Evolutionary conservation across 23 red algal species (phyloP).

Genomic region (Gracilaria gracilis): DNA sequence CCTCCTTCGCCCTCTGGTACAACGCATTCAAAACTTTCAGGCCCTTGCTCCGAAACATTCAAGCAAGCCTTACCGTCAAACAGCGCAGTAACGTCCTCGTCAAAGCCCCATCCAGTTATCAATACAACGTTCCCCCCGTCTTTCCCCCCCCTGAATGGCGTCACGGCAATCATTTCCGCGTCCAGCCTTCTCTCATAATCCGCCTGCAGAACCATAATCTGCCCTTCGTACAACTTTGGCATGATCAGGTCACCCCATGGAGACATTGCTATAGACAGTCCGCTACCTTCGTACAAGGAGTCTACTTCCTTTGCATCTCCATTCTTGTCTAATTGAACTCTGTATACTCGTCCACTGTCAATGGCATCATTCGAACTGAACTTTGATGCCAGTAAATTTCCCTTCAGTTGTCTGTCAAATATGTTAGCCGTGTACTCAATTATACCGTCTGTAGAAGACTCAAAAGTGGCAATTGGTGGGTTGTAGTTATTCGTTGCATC

Average conservation of each 20-base stretch:
- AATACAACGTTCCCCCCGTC: slow-evolving; percentile 52
- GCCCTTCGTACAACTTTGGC: slow-evolving; percentile 66
- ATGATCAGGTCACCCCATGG: slow-evolving; percentile 71
- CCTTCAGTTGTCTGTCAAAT: slow-evolving; percentile 69
- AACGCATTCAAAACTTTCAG: slow-evolving; percentile 28
- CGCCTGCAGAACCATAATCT: slow-evolving; percentile 53
- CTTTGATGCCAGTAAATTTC: slow-evolving; percentile 52
- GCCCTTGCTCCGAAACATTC: slow-evolving; percentile 13
- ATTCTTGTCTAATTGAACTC: slow-evolving; percentile 37
- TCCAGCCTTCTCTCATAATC: slow-evolving; percentile 25
- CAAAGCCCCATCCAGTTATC: slow-evolving; percentile 50
- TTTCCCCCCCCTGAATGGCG: slow-evolving; percentile 54
- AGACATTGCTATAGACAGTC: slow-evolving; percentile 57
- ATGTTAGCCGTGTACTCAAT: slow-evolving; percentile 71
- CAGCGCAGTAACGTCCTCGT: slow-evolving; percentile 21
- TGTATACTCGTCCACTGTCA: slow-evolving; percentile 64
- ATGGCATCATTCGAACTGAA: slow-evolving; percentile 49
- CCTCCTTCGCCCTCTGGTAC: slow-evolving; percentile 15
- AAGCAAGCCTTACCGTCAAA: slow-evolving; percentile 66
- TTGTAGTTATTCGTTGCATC: slow-evolving; percentile 29
- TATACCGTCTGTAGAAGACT: slow-evolving; percentile 69
- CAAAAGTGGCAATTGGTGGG: slow-evolving; percentile 55
- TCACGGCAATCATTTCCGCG: slow-evolving; percentile 54
- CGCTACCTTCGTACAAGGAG: slow-evolving; percentile 54
- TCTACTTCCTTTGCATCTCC: slow-evolving; percentile 44